Percentiles rank a stretch among this genome's conserved stretches.
phyloP scores from a whole-genome alignment of 2,329 filamentous ascomycete genomes.

The Diaporthe sp. region DNA sequence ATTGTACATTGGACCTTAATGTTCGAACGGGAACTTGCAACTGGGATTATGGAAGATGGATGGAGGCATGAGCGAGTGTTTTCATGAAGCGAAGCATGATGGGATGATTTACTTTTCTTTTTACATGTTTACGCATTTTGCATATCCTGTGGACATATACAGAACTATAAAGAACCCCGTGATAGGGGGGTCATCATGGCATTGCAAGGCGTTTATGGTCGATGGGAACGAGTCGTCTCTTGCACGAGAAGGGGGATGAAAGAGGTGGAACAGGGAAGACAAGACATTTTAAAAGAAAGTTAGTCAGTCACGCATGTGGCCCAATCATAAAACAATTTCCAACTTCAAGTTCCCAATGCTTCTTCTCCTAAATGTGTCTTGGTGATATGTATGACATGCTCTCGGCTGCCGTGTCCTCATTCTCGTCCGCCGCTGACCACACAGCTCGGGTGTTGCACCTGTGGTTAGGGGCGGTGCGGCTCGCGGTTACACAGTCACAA shows the following conservation, averaged over 20 bases:
- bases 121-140: slow-evolving; percentile 4
- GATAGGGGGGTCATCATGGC: background rate
- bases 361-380: background rate
- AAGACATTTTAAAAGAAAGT: background rate
- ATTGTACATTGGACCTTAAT: slow-evolving; percentile 1
- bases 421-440: background rate
- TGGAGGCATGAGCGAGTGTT: slow-evolving; percentile 3
- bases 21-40: background rate
- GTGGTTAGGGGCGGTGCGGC: background rate
- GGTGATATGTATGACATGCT: background rate
- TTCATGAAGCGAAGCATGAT: slow-evolving; percentile 25
- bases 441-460: background rate
- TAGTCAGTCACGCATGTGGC: background rate
- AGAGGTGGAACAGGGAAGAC: background rate
- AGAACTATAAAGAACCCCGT: slow-evolving; percentile 6
- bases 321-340: background rate
- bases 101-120: slow-evolving; percentile 7
- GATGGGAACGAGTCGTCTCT: background rate
- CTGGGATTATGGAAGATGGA: background rate
- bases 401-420: background rate
- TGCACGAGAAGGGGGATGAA: background rate
- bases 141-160: slow-evolving; percentile 23
- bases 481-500: background rate
- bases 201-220: slow-evolving; percentile 31
- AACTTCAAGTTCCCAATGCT: background rate